These are phyloP conservation scores for Diaporthe capsici DNA, from an alignment of 2,329 filamentous ascomycete genomes.

Conservation along the genomic window DNA sequence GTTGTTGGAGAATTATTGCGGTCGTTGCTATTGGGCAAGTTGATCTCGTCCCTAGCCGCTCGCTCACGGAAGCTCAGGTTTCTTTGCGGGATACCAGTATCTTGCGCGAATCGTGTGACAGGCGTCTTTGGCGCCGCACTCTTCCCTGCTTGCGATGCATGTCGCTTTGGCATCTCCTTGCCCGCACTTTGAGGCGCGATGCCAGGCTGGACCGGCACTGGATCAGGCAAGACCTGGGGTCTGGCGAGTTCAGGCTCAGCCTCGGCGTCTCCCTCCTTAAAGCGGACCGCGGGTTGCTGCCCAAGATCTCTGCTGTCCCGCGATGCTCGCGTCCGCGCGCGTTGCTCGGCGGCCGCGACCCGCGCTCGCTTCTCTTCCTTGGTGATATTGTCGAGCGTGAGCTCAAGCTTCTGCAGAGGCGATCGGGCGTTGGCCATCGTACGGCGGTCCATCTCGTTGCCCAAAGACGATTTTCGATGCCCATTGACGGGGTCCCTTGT, in stretches of 20 bases:
- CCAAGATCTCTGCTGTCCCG: slow-evolving; percentile 43
- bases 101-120: slow-evolving; percentile 44
- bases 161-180: slow-evolving; percentile 47
- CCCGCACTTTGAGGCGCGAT: slow-evolving; percentile 44
- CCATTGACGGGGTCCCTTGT: slow-evolving; percentile 48
- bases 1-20: slow-evolving; percentile 47
- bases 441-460: slow-evolving; percentile 60
- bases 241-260: slow-evolving; percentile 46
- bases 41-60: slow-evolving; percentile 61
- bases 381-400: slow-evolving; percentile 90
- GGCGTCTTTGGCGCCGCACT: slow-evolving; percentile 46
- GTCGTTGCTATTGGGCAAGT: slow-evolving; percentile 49
- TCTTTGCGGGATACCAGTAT: slow-evolving; percentile 62
- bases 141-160: slow-evolving; percentile 48
- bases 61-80: slow-evolving; percentile 74
- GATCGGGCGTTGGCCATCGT: slow-evolving; percentile 86
- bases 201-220: slow-evolving; percentile 47
- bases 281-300: slow-evolving; percentile 51
- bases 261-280: slow-evolving; percentile 49
- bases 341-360: slow-evolving; percentile 84
- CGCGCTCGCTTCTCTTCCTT: slow-evolving; percentile 95
- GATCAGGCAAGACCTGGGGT: slow-evolving; percentile 44
- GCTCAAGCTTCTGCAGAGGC: slow-evolving; percentile 92
- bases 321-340: slow-evolving; percentile 73
- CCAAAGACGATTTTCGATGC: slow-evolving; percentile 55